Percentiles rank a stretch among this genome's conserved stretches.
phyloP scores from a whole-genome alignment of 2,329 filamentous ascomycete species.

The Cercospora zeae-maydis region DNA sequence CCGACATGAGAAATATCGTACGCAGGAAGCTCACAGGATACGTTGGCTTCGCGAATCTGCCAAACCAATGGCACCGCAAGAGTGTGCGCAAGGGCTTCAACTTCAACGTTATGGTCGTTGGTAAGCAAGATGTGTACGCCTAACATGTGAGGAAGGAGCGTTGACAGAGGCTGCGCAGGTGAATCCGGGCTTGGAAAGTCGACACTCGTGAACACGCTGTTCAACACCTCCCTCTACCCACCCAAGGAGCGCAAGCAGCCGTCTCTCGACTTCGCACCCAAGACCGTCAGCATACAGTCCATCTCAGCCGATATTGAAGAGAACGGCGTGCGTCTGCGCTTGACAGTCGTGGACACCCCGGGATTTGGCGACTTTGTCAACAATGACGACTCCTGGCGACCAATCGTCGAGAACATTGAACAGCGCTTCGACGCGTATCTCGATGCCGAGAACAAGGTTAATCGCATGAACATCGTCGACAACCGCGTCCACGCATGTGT shows the following conservation, averaged over 20 bases:
- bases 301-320: constrained; percentile 75
- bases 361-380: constrained; percentile 99
- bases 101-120: constrained; percentile 99
- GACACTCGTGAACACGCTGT: constrained; percentile 96
- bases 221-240: constrained; percentile 98
- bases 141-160: constrained; percentile 2
- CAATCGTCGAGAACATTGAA: constrained; percentile 99
- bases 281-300: constrained; percentile 59
- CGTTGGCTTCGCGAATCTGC: constrained; percentile 96
- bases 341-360: constrained; percentile 96
- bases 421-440: constrained; percentile 97
- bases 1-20: constrained; percentile 83
- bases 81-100: constrained; percentile 99
- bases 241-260: constrained; percentile 98
- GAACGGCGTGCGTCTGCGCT: constrained; percentile 89
- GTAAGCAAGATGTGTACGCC: constrained; percentile 56
- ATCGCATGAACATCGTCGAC: constrained; percentile 99
- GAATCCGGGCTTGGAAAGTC: constrained; percentile 99
- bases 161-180: constrained; percentile 54
- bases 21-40: constrained; percentile 97
- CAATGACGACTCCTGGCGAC: constrained; percentile 99
- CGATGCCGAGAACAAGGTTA: constrained; percentile 99
- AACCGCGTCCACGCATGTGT: constrained; percentile 98
- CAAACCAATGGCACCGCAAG: constrained; percentile 99
- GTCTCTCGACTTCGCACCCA: constrained; percentile 95